phyloP scores from a whole-genome alignment of 2,329 filamentous ascomycete genomes.

The Fusarium proliferatum region DNA sequence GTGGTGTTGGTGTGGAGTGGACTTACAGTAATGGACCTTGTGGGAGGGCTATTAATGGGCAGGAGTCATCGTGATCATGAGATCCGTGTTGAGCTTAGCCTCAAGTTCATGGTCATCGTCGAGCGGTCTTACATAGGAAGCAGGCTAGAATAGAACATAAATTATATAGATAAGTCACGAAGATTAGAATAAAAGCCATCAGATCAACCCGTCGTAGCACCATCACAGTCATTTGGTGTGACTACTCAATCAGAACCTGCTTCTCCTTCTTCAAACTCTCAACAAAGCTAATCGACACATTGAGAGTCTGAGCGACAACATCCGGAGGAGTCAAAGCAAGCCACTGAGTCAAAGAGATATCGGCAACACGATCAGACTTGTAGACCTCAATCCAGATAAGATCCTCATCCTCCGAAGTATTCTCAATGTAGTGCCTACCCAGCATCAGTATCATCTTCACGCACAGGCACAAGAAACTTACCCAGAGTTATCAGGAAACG shows the following conservation, averaged over 20 bases:
- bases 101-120: background rate
- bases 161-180: background rate
- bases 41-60: background rate
- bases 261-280: constrained; percentile 71
- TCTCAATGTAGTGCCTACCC: constrained; percentile 73
- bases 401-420: constrained; percentile 71
- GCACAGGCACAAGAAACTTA: constrained; percentile 41
- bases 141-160: background rate
- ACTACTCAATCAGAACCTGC: constrained; percentile 59
- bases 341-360: constrained; percentile 76
- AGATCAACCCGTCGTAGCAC: too few relatives aligned
- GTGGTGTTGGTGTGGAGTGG: background rate
- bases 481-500: constrained; percentile 73
- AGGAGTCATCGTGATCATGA: background rate
- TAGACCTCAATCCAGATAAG: constrained; percentile 77
- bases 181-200: rapidly evolving
- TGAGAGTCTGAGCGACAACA: constrained; percentile 69
- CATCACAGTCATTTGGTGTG: rapidly evolving
- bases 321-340: constrained; percentile 73
- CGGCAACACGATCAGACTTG: constrained; percentile 73
- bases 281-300: constrained; percentile 67
- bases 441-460: background rate
- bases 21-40: background rate
- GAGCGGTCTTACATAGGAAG: too few relatives aligned
- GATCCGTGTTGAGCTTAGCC: background rate